Conservation (phyloP, 306 rosid species). For the Quercus glauca region DNA sequence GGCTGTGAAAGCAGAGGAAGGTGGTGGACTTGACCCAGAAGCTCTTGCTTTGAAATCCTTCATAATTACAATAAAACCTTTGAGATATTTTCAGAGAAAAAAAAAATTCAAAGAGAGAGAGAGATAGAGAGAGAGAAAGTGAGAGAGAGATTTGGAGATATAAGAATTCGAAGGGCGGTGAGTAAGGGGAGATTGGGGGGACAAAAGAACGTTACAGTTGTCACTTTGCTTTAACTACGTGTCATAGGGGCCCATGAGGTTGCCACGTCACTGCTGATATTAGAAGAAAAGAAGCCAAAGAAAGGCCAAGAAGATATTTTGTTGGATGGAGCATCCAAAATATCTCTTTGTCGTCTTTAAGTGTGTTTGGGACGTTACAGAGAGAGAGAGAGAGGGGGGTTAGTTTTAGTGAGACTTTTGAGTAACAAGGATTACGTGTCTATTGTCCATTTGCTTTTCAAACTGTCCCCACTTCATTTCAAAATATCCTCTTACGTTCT, state of each 20-base stretch:
- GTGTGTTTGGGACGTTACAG: too few species aligned
- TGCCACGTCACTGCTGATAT: conserved; percentile 52
- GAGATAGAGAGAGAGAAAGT: not conserved
- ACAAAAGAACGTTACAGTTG: conserved; percentile 53
- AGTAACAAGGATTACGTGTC: too few species aligned
- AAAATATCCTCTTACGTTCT: too few species aligned
- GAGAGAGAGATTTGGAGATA: not conserved
- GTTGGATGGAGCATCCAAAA: conserved; percentile 31
- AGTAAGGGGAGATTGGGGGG: not conserved
- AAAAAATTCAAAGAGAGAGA: not conserved
- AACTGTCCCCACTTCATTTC: too few species aligned
- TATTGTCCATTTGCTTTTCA: too few species aligned
- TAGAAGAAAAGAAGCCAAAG: too few species aligned
- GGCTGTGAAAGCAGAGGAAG: conserved; percentile 1
- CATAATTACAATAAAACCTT: conserved; percentile 1
- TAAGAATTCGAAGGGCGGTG: conserved; percentile 32
- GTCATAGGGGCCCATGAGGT: conserved; percentile 38
- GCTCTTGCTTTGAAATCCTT: conserved; percentile 18
- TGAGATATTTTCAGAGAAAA: not conserved
- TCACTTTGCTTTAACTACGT: conserved; percentile 74
- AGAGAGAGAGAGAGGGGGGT: too few species aligned
- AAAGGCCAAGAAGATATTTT: not conserved
- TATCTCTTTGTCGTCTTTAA: conserved; percentile 34
- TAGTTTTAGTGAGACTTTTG: too few species aligned
- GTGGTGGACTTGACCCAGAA: conserved; percentile 21